A percentile compares a stretch with the other conserved stretches of the same genome.
Evolutionary conservation across 495 filamentous ascomycete genomes (phyloP).

Genomic region (Hyaloscypha hepaticicola): DNA sequence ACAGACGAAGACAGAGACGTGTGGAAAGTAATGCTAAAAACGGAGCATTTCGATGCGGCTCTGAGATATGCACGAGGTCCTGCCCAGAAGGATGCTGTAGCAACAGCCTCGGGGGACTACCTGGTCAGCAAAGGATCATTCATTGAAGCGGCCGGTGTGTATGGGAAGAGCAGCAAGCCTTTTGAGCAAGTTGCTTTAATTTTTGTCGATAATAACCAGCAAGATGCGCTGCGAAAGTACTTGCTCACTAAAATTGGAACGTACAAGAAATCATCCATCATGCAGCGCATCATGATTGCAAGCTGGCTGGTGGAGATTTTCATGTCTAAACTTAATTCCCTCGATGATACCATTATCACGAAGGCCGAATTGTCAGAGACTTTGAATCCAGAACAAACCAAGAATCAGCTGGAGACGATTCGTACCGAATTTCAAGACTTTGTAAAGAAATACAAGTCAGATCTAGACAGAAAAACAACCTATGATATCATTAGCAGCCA

Average conservation of each 20-base stretch:
- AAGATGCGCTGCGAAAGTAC: conserved; percentile 90
- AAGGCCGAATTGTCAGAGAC: conserved; percentile 79
- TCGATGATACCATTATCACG: conserved; percentile 92
- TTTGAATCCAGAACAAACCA: conserved; percentile 64
- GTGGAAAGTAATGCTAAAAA: conserved; percentile 85
- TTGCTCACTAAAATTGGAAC: conserved; percentile 78
- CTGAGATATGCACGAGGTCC: conserved; percentile 71
- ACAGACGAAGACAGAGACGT: conserved; percentile 89
- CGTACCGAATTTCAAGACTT: conserved; percentile 86
- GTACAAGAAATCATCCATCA: conserved; percentile 78
- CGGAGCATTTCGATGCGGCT: conserved; percentile 84
- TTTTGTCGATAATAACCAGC: conserved; percentile 85
- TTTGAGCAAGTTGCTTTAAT: conserved; percentile 93
- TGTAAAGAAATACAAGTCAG: conserved; percentile 73
- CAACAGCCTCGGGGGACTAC: conserved; percentile 86
- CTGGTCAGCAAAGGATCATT: conserved; percentile 76
- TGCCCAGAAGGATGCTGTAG: conserved; percentile 82
- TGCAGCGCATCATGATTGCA: conserved; percentile 94
- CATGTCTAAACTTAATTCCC: conserved; percentile 93
- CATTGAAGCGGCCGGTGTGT: conserved; percentile 81
- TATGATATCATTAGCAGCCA: conserved; percentile 97
- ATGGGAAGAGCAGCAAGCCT: conserved; percentile 91
- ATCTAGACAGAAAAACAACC: conserved; percentile 85
- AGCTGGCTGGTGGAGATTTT: conserved; percentile 95
- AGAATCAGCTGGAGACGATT: conserved; percentile 66